Conservation (phyloP, 2,329 filamentous ascomycete genomes). For the Fusarium sp. region DNA sequence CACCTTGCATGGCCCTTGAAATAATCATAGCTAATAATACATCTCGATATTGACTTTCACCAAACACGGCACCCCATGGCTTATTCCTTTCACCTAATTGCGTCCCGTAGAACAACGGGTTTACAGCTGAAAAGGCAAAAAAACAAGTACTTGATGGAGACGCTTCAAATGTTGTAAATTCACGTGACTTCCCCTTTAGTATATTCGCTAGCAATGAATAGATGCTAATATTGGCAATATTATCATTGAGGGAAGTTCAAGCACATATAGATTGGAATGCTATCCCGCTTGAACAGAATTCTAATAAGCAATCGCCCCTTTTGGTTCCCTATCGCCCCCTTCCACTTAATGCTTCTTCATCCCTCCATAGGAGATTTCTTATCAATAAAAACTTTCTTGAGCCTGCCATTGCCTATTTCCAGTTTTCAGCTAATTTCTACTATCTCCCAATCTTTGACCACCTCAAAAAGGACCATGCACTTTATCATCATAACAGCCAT, state of each 20-base stretch:
- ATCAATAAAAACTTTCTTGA: background rate
- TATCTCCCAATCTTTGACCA: background rate
- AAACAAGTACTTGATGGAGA: background rate
- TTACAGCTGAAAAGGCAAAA: background rate
- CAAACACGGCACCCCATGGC: no score
- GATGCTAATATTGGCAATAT: background rate
- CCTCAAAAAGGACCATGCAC: background rate
- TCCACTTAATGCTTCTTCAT: background rate
- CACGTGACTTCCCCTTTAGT: background rate
- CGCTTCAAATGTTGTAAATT: no score
- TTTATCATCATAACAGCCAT: background rate
- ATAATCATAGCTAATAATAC: no score
- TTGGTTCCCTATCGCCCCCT: no score
- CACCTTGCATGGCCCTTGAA: no score
- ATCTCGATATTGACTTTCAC: no score
- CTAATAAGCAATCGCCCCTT: background rate
- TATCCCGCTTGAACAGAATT: no score
- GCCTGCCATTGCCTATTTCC: accelerated
- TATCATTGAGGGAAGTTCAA: background rate
- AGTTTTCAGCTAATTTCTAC: background rate
- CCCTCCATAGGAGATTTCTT: background rate
- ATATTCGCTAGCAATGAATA: background rate
- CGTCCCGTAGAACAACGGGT: background rate
- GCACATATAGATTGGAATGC: background rate
- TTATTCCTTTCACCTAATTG: background rate